Evolutionary conservation across 306 rosid genomes (phyloP), one percentile per base, ranked within the genome.

Genomic region (Fragaria ananassa): DNA sequence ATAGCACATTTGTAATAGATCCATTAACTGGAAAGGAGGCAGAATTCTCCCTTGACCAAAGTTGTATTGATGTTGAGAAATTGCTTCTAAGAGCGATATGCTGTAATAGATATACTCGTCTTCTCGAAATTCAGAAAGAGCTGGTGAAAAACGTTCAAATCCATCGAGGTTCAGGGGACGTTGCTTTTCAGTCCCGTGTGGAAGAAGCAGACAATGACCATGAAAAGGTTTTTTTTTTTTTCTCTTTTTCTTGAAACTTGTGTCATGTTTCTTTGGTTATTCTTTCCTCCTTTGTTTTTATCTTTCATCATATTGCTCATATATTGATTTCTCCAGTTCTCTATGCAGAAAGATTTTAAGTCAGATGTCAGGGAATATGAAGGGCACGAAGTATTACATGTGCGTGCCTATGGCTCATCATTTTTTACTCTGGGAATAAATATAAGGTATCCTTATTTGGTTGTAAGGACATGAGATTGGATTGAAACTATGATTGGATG

Each of bases 21-120:
- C 98, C 99, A 3, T 78, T 78, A 79, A 89, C 94, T 6, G 93
- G 92, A 81, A 93, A 88, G 87, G 98, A 91, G 80, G 97, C 98
- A 74, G 94, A 92, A 76, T 83, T 96, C 80, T 77, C 64, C 56
- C 87, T 96, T 85, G 96, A 92, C 77, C 97, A 88, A 85, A 89
- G 89, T 82, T 89, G 96, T 84, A 93, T 96, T 70, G 99, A 92
- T 80, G 99, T 93, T 76, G 99, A 96, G 89, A 81, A 90, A 77
- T 88, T 96, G 86, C 88, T 96, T 74, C 77, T 96, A 70, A 89
- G 90, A 83, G 98, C 98, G 74, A 92, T 96, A 80, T 86, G 87
- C 81, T 96, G 99, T 83, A 86, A 93, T 81, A 85, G 91, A 78
- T 96, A 96, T 81, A 92, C 99, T 39, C 92, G 96, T 49, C 89